Conservation (phyloP, 345 rosid genomes). For the Boechera retrofracta region DNA sequence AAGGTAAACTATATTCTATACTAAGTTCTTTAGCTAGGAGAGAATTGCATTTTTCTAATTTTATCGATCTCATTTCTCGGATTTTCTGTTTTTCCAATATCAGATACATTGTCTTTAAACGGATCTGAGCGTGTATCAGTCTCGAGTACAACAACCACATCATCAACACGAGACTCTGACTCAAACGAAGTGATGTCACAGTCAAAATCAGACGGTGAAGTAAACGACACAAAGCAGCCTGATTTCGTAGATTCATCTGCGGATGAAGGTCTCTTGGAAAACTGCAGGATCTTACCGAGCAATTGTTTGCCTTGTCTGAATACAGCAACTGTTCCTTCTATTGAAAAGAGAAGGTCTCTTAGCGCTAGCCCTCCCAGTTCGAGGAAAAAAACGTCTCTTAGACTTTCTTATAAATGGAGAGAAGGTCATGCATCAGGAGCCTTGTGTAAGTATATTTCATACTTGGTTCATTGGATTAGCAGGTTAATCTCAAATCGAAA, state of each 20-base stretch:
- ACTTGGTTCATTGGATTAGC: neutral
- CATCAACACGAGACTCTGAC: constrained; percentile 52
- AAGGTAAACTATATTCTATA: constrained; percentile 53
- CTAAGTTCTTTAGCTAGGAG: neutral
- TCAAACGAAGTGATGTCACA: constrained; percentile 46
- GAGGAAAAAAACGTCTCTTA: constrained; percentile 62
- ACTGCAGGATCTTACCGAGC: constrained; percentile 75
- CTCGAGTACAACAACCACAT: constrained; percentile 51
- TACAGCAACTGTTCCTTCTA: constrained; percentile 57
- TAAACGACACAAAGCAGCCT: constrained; percentile 52
- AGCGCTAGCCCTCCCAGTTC: constrained; percentile 70
- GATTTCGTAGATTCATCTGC: constrained; percentile 60
- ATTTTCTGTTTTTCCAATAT: constrained; percentile 19
- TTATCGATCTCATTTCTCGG: constrained; percentile 1
- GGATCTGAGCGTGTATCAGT: constrained; percentile 62
- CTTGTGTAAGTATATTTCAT: constrained; percentile 56
- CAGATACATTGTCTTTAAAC: constrained; percentile 68
- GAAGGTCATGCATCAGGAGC: constrained; percentile 72
- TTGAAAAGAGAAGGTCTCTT: constrained; percentile 75
- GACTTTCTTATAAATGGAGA: constrained; percentile 81
- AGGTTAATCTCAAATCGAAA: neutral
- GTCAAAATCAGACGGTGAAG: constrained; percentile 42
- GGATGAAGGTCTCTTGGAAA: constrained; percentile 62
- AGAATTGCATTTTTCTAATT: neutral
- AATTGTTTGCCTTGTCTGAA: constrained; percentile 88